Percentiles rank a stretch among this genome's conserved stretches.
Evolutionary conservation across 192 early-diverging fungal species (phyloP).

Genomic region (Phycomyces blakesleeanus): DNA sequence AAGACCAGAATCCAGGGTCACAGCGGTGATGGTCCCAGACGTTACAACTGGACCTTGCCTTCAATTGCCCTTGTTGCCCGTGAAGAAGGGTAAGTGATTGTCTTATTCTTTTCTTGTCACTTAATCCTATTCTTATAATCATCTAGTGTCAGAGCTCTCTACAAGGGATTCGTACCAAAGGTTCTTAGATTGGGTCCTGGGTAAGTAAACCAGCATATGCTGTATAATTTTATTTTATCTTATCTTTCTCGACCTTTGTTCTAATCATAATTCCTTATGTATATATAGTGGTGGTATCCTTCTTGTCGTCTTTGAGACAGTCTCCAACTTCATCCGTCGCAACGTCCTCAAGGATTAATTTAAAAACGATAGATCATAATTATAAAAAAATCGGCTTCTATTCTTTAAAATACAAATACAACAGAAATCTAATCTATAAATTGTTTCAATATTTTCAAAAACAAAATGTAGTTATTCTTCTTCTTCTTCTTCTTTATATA

Average conservation of each 20-base stretch:
- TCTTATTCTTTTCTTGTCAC: not conserved
- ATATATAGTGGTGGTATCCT: slow-evolving; percentile 70
- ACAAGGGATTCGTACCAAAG: slow-evolving; percentile 96
- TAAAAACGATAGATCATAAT: too few relatives aligned
- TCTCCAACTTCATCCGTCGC: slow-evolving; percentile 81
- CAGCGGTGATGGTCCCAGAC: slow-evolving; percentile 57
- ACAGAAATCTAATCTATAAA: too few relatives aligned
- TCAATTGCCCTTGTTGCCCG: slow-evolving; percentile 69
- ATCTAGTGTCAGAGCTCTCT: slow-evolving; percentile 68
- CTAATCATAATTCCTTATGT: not conserved
- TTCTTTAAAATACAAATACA: too few relatives aligned
- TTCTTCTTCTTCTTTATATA: too few relatives aligned
- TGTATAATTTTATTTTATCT: not conserved
- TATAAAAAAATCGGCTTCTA: too few relatives aligned
- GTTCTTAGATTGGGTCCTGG: slow-evolving; percentile 91
- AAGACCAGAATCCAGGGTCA: slow-evolving; percentile 94
- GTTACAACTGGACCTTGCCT: slow-evolving; percentile 89
- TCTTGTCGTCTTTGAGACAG: slow-evolving; percentile 86
- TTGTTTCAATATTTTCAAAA: too few relatives aligned
- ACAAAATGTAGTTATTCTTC: too few relatives aligned
- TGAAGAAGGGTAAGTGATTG: slow-evolving; percentile 75
- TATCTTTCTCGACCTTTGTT: not conserved
- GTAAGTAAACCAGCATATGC: slow-evolving; percentile 13
- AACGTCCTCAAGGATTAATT: slow-evolving; percentile 47
- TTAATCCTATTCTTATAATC: slow-evolving; percentile 2